Evolutionary conservation across 1,284 basidiomycete species (phyloP).

Genomic region (Amylostereum areolatum): DNA sequence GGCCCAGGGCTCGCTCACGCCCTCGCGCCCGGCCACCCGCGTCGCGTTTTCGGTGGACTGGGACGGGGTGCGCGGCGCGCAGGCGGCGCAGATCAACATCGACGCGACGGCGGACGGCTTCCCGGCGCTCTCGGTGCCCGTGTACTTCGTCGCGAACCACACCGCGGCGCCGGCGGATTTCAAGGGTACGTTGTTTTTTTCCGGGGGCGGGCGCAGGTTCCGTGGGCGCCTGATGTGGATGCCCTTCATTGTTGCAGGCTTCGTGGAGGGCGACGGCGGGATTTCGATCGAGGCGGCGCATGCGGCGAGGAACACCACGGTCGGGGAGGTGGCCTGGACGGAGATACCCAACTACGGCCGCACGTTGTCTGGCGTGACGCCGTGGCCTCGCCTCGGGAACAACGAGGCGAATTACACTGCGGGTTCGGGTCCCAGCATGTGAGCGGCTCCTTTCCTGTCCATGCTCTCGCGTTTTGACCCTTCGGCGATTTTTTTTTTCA

Average conservation of each 20-base stretch:
- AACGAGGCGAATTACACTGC: slow-evolving; percentile 48
- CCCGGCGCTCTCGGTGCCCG: slow-evolving; percentile 28
- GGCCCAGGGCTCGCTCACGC: slow-evolving; percentile 42
- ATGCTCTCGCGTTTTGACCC: slow-evolving; percentile 3
- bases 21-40: slow-evolving; percentile 43
- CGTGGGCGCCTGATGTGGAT: neutral
- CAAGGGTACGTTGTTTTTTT: too few relatives aligned
- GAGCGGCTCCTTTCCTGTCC: slow-evolving; percentile 15
- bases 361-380: slow-evolving; percentile 55
- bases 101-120: slow-evolving; percentile 37
- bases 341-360: slow-evolving; percentile 53
- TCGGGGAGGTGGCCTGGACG: slow-evolving; percentile 48
- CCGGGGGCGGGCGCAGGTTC: neutral
- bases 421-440: slow-evolving; percentile 59
- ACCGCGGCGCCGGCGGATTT: slow-evolving; percentile 35
- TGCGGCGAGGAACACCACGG: slow-evolving; percentile 43
- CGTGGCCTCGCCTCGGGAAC: slow-evolving; percentile 48
- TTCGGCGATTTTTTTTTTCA: neutral
- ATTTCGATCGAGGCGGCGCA: slow-evolving; percentile 65
- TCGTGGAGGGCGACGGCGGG: slow-evolving; percentile 57
- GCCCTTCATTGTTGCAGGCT: slow-evolving; percentile 33
- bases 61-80: slow-evolving; percentile 40
- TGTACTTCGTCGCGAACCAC: slow-evolving; percentile 36
- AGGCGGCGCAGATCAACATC: slow-evolving; percentile 40
- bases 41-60: slow-evolving; percentile 59